Evolutionary conservation across 1,139 yeast genomes (phyloP).

Genomic region (Saccharomyces hybrid): DNA sequence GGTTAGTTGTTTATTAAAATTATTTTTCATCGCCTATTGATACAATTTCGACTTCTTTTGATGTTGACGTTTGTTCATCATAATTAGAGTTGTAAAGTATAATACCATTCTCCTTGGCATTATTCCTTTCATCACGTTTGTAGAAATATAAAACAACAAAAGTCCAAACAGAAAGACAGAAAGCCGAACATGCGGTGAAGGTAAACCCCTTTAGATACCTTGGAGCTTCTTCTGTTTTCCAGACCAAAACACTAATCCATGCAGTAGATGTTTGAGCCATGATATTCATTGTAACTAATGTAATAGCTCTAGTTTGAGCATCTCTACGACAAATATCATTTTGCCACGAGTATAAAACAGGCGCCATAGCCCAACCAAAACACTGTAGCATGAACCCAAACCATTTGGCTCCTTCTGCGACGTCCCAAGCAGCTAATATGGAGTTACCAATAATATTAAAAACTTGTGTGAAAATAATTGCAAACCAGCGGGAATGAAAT

Average conservation of each 20-base stretch:
- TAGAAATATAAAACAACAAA: conserved; percentile 50
- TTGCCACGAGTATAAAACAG: conserved; percentile 34
- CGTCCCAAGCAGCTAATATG: conserved; percentile 42
- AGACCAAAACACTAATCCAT: conserved; percentile 39
- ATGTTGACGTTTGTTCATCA: background rate
- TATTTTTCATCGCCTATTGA: background rate
- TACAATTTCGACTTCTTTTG: background rate
- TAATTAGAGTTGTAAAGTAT: conserved; percentile 21
- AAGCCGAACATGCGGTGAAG: conserved; percentile 46
- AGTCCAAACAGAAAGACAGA: conserved; percentile 46
- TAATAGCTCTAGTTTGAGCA: conserved; percentile 34
- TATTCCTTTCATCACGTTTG: conserved; percentile 48
- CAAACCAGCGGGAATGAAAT: conserved; percentile 49
- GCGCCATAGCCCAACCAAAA: conserved; percentile 32
- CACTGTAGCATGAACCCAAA: conserved; percentile 35
- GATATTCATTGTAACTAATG: conserved; percentile 33
- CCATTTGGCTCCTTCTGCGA: conserved; percentile 40
- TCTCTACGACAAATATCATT: conserved; percentile 35
- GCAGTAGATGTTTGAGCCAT: conserved; percentile 33
- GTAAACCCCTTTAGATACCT: conserved; percentile 45
- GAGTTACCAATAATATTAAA: conserved; percentile 40
- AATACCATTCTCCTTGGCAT: conserved; percentile 50
- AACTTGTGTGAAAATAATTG: conserved; percentile 46
- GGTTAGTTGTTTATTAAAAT: background rate
- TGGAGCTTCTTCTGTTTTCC: conserved; percentile 52